Conservation (phyloP, 2,329 filamentous ascomycete species). For the Aureobasidium sp. region DNA sequence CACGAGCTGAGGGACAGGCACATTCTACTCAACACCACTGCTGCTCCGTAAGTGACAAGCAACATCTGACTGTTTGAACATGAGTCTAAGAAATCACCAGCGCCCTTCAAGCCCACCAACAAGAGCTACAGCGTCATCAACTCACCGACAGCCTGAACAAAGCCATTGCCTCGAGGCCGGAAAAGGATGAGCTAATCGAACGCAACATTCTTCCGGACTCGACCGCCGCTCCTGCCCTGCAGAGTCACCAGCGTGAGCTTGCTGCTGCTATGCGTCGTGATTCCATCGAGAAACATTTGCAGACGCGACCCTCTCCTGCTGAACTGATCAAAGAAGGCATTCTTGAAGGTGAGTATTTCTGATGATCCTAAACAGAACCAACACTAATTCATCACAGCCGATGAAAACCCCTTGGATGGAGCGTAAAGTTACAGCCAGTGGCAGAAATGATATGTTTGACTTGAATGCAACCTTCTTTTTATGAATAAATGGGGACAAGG, state of each 20-base stretch:
- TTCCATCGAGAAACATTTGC: slow-evolving; percentile 78
- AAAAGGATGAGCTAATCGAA: slow-evolving; percentile 71
- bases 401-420: neutral
- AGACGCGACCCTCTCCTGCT: slow-evolving; percentile 68
- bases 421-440: too few species aligned
- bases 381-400: neutral
- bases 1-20: slow-evolving; percentile 62
- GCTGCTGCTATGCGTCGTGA: slow-evolving; percentile 84
- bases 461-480: too few species aligned
- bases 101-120: slow-evolving; percentile 55
- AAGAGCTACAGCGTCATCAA: slow-evolving; percentile 59
- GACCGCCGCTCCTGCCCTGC: slow-evolving; percentile 68
- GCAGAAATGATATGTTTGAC: too few species aligned
- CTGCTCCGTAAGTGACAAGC: slow-evolving; percentile 54
- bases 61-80: neutral
- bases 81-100: neutral
- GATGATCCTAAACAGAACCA: too few species aligned
- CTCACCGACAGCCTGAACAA: slow-evolving; percentile 59
- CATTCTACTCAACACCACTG: slow-evolving; percentile 60
- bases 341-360: slow-evolving; percentile 42
- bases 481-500: too few species aligned
- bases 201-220: slow-evolving; percentile 82
- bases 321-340: slow-evolving; percentile 74
- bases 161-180: slow-evolving; percentile 55
- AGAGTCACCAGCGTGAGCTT: slow-evolving; percentile 75